Percentiles rank a stretch among this genome's conserved stretches.
These are phyloP conservation scores for Claviceps citrina DNA, from an alignment of 2,329 filamentous ascomycete species.

Conservation along the genomic window DNA sequence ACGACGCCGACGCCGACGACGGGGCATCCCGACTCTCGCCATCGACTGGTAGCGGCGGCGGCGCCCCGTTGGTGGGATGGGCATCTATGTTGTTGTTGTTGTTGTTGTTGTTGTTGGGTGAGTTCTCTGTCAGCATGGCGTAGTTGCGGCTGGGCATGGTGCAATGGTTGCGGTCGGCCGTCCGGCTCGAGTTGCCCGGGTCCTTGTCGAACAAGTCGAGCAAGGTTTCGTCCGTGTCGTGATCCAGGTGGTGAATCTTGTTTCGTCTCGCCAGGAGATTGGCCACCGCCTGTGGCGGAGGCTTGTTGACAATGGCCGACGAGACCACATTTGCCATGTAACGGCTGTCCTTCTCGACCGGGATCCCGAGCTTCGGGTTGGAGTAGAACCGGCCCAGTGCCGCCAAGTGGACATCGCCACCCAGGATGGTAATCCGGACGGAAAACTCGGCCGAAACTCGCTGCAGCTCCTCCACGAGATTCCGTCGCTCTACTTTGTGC, in stretches of 20 bases:
- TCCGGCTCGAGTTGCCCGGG: constrained; percentile 63
- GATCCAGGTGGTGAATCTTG: constrained; percentile 56
- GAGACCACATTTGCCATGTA: constrained; percentile 94
- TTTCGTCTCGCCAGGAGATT: constrained; percentile 85
- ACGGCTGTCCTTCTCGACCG: constrained; percentile 68
- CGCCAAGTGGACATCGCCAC: constrained; percentile 85
- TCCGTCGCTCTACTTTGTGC: constrained; percentile 76
- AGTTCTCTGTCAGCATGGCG: constrained; percentile 79
- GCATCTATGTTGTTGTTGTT: too few species aligned
- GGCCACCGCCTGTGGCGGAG: constrained; percentile 71
- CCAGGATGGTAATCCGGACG: constrained; percentile 77
- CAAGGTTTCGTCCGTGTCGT: constrained; percentile 77
- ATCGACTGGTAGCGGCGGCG: constrained; percentile 11
- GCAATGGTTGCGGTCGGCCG: constrained; percentile 58
- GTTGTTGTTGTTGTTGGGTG: constrained; percentile 34
- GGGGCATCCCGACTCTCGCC: constrained; percentile 7
- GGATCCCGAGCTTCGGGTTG: constrained; percentile 62
- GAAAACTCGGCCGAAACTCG: constrained; percentile 72
- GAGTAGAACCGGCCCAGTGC: constrained; percentile 91
- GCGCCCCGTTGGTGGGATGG: constrained; percentile 11
- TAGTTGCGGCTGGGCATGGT: constrained; percentile 92
- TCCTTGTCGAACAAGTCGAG: constrained; percentile 86
- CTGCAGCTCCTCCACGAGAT: constrained; percentile 68
- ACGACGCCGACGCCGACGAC: too few species aligned
- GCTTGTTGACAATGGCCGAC: constrained; percentile 91